A percentile compares a stretch with the other conserved stretches of the same genome.
Evolutionary conservation across 805 yeast species (phyloP).

Genomic region (Lipomyces starkeyi): DNA sequence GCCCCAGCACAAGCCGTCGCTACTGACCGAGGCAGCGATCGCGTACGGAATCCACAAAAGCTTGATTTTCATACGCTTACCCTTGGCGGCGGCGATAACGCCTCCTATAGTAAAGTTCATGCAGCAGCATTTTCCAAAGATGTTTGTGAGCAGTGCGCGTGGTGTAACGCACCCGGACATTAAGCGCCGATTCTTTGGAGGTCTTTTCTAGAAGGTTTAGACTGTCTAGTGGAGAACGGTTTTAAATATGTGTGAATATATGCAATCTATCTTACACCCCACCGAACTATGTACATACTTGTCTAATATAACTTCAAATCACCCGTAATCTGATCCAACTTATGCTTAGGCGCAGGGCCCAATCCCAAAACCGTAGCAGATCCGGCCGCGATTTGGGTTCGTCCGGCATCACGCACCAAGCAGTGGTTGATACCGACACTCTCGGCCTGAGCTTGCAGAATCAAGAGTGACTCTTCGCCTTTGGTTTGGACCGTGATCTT

Average conservation of each 20-base stretch:
- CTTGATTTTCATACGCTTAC: slow-evolving; percentile 74
- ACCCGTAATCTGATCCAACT: slow-evolving; percentile 82
- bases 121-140: slow-evolving; percentile 69
- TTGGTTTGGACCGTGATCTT: slow-evolving; percentile 78
- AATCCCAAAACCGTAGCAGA: slow-evolving; percentile 94
- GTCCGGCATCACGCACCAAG: slow-evolving; percentile 93
- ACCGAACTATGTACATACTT: neutral
- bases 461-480: slow-evolving; percentile 71
- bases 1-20: slow-evolving; percentile 42
- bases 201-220: slow-evolving; percentile 17
- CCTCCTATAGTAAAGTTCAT: slow-evolving; percentile 82
- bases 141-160: slow-evolving; percentile 19
- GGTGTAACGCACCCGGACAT: slow-evolving; percentile 32
- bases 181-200: slow-evolving; percentile 28
- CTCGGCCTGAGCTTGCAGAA: slow-evolving; percentile 79
- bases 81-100: slow-evolving; percentile 89
- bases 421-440: slow-evolving; percentile 78
- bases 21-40: slow-evolving; percentile 82
- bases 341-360: slow-evolving; percentile 90
- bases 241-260: neutral
- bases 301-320: slow-evolving; percentile 71
- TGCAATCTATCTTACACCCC: slow-evolving; percentile 7
- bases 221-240: neutral
- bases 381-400: slow-evolving; percentile 96
- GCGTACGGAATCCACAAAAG: slow-evolving; percentile 95